phyloP scores from a whole-genome alignment of 2,329 filamentous ascomycete species.

The Penicillium aurantiogriseum region DNA sequence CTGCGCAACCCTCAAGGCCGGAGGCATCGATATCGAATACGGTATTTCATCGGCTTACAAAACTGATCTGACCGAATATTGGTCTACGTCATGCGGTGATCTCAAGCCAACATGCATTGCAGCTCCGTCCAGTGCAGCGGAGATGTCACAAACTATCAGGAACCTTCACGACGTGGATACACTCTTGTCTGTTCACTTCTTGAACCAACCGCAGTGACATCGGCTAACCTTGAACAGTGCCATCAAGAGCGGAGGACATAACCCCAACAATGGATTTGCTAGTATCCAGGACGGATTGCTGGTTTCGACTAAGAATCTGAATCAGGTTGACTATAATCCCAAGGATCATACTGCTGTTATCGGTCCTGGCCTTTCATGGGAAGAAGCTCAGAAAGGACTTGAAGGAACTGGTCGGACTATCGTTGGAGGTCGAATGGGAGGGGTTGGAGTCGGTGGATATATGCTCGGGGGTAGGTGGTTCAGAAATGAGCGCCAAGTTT shows the following conservation, averaged over 20 bases:
- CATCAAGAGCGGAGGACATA: constrained; percentile 53
- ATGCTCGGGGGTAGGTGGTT: constrained; percentile 43
- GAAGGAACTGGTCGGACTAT: constrained; percentile 34
- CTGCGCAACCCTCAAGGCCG: constrained; percentile 39
- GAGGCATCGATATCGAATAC: constrained; percentile 36
- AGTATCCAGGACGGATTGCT: constrained; percentile 47
- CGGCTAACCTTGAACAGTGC: constrained; percentile 31
- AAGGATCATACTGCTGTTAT: constrained; percentile 41
- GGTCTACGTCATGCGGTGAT: constrained; percentile 47
- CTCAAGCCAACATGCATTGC: constrained; percentile 50
- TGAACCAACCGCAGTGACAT: not conserved
- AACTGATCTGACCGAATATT: constrained; percentile 45
- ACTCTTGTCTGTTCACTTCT: constrained; percentile 41
- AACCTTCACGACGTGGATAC: constrained; percentile 50
- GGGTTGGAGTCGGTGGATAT: constrained; percentile 50
- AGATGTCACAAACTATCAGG: constrained; percentile 55
- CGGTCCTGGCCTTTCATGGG: constrained; percentile 39
- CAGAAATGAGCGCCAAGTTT: not conserved
- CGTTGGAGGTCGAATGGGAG: constrained; percentile 49
- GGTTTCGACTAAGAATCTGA: constrained; percentile 47
- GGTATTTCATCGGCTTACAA: constrained; percentile 37
- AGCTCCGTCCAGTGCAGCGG: constrained; percentile 48
- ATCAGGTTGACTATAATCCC: constrained; percentile 37
- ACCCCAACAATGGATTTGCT: constrained; percentile 48
- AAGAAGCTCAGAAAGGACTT: constrained; percentile 34